These are phyloP conservation scores for Cytospora paraplurivora DNA, from an alignment of 2,329 filamentous ascomycete genomes.

Conservation along the genomic window DNA sequence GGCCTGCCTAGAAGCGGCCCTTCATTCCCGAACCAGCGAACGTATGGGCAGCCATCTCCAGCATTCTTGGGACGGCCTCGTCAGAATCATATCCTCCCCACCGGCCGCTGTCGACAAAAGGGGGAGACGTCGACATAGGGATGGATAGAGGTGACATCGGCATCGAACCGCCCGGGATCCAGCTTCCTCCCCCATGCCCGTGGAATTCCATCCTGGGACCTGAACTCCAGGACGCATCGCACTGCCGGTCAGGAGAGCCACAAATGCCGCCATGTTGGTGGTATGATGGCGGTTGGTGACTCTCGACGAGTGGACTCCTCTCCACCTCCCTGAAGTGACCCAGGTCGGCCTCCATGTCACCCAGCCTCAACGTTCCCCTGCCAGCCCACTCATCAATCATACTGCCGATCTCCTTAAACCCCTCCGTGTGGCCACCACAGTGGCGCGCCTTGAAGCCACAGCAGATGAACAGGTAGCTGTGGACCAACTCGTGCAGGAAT, in stretches of 20 bases:
- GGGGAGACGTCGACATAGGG: slow-evolving; percentile 18
- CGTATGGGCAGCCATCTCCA: slow-evolving; percentile 17
- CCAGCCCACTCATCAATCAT: slow-evolving; percentile 66
- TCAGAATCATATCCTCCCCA: slow-evolving; percentile 7
- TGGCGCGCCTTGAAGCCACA: slow-evolving; percentile 60
- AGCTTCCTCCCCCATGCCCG: not conserved
- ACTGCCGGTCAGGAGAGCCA: slow-evolving; percentile 2
- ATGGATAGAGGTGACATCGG: not conserved
- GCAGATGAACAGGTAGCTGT: slow-evolving; percentile 65
- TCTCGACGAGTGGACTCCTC: slow-evolving; percentile 10
- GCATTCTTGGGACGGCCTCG: slow-evolving; percentile 14
- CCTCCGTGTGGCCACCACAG: slow-evolving; percentile 61
- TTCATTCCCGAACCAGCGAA: slow-evolving; percentile 13
- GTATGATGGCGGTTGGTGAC: slow-evolving; percentile 9
- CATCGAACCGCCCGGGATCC: not conserved
- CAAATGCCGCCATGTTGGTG: slow-evolving; percentile 13
- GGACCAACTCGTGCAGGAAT: slow-evolving; percentile 67
- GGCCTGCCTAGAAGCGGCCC: not conserved
- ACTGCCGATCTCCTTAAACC: slow-evolving; percentile 60
- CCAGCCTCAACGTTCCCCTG: slow-evolving; percentile 54
- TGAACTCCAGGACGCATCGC: slow-evolving; percentile 15
- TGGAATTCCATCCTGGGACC: slow-evolving; percentile 20
- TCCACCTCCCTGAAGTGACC: slow-evolving; percentile 50
- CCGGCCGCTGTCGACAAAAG: slow-evolving; percentile 15
- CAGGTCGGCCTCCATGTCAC: slow-evolving; percentile 64